These are phyloP conservation scores for Bruguiera sexangula DNA, from an alignment of 345 rosid species.

Conservation along the genomic window DNA sequence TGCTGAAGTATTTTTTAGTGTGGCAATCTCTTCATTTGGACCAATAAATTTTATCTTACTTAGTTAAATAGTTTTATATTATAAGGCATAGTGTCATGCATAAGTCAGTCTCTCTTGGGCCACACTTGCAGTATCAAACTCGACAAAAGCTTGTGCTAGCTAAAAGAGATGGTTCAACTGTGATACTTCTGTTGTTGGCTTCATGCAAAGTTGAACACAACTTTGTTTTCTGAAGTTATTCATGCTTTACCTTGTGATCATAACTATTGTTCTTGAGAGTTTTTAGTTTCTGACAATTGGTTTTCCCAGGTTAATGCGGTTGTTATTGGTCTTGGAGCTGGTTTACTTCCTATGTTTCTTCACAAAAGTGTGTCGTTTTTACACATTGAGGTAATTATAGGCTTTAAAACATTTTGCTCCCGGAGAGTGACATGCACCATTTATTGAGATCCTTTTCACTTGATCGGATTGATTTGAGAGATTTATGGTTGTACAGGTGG, in stretches of 20 bases:
- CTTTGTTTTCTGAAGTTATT: background rate
- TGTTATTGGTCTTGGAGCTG: constrained; percentile 93
- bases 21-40: too few species aligned
- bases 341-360: constrained; percentile 95
- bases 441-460: constrained; percentile 11
- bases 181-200: background rate
- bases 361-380: constrained; percentile 57
- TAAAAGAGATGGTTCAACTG: background rate
- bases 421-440: background rate
- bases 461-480: constrained; percentile 11
- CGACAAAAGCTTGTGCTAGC: background rate
- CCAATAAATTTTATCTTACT: too few species aligned
- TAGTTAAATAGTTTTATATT: too few species aligned
- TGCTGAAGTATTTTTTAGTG: too few species aligned
- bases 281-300: background rate
- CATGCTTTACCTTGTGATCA: background rate
- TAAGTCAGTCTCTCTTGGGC: too few species aligned
- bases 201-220: background rate
- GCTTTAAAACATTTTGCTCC: background rate
- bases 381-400: constrained; percentile 56
- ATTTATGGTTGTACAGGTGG: constrained; percentile 47
- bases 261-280: too few species aligned
- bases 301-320: constrained; percentile 64
- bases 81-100: too few species aligned
- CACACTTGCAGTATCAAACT: background rate